Base-by-base conservation (phyloP, 306 rosid species). In the Dalbergia oliveri region DNA sequence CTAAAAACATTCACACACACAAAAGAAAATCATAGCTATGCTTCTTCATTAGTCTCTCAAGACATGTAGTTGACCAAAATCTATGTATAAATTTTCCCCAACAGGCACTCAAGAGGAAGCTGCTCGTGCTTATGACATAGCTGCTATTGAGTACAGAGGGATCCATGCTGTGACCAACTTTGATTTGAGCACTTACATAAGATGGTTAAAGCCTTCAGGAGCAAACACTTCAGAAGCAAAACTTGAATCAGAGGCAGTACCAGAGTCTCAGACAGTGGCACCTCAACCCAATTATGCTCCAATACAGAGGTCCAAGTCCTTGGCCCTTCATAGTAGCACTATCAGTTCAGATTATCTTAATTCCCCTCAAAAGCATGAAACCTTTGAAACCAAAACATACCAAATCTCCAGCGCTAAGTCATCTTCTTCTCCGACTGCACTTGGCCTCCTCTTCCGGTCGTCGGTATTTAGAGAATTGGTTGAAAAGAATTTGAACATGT, bases 71-170 rank as follows among this genome's bases (percentile, higher is more conserved):
- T 23, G 58, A 82, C 64, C 33, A 70, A 82, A 56, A 50, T 16
- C 11, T 72, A 14, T 71, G 16, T 11, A 44, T 45, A 63, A 0
- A 37, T 37, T 60, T 56, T 16, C 61, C 35, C 12, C 56, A 6
- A 31, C 61, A 92, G 93, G 90, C 66, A 88, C 93, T 63, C 94
- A 88, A 87, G 93, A 92, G 78, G 97, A 88, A 88, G 94, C 97
- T 51, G 92, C 97, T 59, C 89, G 88, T 5, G 93, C 97, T 45
- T 90, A 92, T 13, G 97, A 92, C 83, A 87, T 86, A 68, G 94
- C 94, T 0, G 94, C 97, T 34, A 92, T 92, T 9, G 97, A 92
- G 73, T 90, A 88, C 83, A 79, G 97, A 83, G 97, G 97, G 61
- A 85, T 83, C 74, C 86, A 90, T 69, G 94, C 93, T 9, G 90